Percentiles rank a stretch among this genome's conserved stretches.
Evolutionary conservation across 768 basidiomycete genomes (phyloP).

Genomic region (Flagelloscypha sp.): DNA sequence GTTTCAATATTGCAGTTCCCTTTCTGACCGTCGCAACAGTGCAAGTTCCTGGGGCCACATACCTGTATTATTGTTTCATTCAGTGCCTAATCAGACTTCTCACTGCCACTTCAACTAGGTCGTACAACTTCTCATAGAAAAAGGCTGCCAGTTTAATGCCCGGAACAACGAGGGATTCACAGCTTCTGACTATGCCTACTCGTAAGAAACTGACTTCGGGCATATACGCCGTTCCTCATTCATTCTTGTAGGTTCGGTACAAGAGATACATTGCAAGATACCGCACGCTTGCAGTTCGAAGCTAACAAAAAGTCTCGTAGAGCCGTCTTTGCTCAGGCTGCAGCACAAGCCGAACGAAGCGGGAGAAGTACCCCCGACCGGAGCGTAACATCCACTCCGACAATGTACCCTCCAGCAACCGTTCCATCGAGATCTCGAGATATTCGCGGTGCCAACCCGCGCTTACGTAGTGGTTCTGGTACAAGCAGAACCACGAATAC

Average conservation of each 20-base stretch:
- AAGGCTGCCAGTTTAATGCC: slow-evolving; percentile 76
- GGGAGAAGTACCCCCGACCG: slow-evolving; percentile 33
- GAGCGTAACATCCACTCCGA: no score
- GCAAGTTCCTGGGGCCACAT: slow-evolving; percentile 86
- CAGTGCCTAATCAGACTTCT: slow-evolving; percentile 9
- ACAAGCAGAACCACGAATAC: slow-evolving; percentile 71
- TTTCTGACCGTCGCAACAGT: slow-evolving; percentile 28
- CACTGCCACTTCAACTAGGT: slow-evolving; percentile 33
- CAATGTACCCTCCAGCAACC: slow-evolving; percentile 35
- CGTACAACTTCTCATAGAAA: slow-evolving; percentile 79
- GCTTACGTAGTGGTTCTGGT: slow-evolving; percentile 75
- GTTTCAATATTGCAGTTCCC: neutral
- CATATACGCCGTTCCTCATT: neutral
- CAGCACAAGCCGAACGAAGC: slow-evolving; percentile 58
- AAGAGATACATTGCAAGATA: slow-evolving; percentile 70
- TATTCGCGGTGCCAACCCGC: slow-evolving; percentile 29
- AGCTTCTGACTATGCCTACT: slow-evolving; percentile 89
- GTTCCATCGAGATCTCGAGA: slow-evolving; percentile 39
- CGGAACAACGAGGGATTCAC: slow-evolving; percentile 90
- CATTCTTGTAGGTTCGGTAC: slow-evolving; percentile 50
- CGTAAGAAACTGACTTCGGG: slow-evolving; percentile 33
- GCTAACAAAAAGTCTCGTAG: slow-evolving; percentile 70
- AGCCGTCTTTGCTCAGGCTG: slow-evolving; percentile 65
- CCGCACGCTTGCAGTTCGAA: slow-evolving; percentile 72
- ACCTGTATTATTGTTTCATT: slow-evolving; percentile 40